Percentiles rank a stretch among this genome's conserved stretches.
Conservation (phyloP, 768 basidiomycete species). For the Tricholoma flavovirens region DNA sequence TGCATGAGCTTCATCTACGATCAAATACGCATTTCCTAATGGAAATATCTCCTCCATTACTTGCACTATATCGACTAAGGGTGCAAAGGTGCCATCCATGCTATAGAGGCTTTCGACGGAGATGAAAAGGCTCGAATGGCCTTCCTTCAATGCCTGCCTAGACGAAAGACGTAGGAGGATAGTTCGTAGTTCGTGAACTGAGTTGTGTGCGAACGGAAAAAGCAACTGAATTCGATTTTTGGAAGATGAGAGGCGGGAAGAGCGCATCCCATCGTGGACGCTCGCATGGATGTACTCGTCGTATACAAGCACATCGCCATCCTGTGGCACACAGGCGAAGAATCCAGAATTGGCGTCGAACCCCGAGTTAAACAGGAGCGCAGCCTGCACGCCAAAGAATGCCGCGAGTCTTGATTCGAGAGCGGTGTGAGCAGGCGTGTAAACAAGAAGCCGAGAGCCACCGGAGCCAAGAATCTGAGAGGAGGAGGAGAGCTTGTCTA, state of each 20-base stretch:
- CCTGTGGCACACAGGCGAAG: constrained; percentile 75
- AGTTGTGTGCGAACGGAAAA: constrained; percentile 70
- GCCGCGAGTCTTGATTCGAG: constrained; percentile 64
- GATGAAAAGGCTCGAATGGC: constrained; percentile 57
- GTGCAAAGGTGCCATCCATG: constrained; percentile 93
- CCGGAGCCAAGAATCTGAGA: constrained; percentile 78
- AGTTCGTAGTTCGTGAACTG: constrained; percentile 40
- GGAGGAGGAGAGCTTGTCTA: constrained; percentile 42
- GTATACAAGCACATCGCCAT: constrained; percentile 69
- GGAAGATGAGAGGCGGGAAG: constrained; percentile 35
- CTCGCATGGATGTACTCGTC: constrained; percentile 90
- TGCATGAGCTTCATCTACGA: constrained; percentile 93
- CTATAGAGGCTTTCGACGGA: constrained; percentile 88
- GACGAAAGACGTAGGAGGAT: constrained; percentile 37
- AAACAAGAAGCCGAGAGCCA: constrained; percentile 82
- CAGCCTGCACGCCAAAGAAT: constrained; percentile 59
- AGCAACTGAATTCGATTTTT: constrained; percentile 24
- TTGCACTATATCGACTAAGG: constrained; percentile 60
- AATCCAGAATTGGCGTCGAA: constrained; percentile 90
- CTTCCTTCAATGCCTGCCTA: constrained; percentile 30
- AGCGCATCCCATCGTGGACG: constrained; percentile 86
- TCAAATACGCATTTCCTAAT: constrained; percentile 56
- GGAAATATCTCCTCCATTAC: constrained; percentile 59
- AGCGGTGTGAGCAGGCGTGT: constrained; percentile 59
- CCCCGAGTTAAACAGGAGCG: constrained; percentile 87